Evolutionary conservation across 768 basidiomycete species (phyloP).

Genomic region (Boletus sp.): DNA sequence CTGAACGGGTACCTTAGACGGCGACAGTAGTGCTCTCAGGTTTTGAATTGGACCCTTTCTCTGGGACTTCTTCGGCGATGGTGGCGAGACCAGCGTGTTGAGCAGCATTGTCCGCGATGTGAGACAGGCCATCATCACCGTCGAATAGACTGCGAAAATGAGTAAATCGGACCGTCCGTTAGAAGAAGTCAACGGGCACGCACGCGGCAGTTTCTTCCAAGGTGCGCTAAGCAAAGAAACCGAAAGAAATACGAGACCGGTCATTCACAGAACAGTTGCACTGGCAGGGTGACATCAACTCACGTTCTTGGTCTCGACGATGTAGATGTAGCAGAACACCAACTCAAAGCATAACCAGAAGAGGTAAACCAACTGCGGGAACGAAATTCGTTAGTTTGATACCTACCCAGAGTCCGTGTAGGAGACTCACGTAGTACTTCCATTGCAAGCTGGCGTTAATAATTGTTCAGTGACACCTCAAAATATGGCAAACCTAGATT

Average conservation of each 20-base stretch:
- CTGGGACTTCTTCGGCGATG: neutral
- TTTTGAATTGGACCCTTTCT: neutral
- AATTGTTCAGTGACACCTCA: neutral
- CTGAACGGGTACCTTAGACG: neutral
- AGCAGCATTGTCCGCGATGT: neutral
- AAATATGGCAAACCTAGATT: neutral
- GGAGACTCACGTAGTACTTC: conserved; percentile 43
- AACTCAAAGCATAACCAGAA: conserved; percentile 42
- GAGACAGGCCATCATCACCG: neutral
- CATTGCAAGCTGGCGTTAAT: conserved; percentile 33
- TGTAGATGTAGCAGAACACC: conserved; percentile 37
- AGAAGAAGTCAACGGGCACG: neutral
- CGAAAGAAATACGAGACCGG: neutral
- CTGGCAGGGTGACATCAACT: neutral
- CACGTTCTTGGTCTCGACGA: conserved; percentile 40
- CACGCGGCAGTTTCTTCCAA: conserved; percentile 22
- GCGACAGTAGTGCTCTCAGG: neutral
- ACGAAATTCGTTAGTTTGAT: neutral
- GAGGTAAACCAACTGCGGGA: conserved; percentile 30
- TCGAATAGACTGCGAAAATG: conserved; percentile 13
- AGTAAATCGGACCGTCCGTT: neutral
- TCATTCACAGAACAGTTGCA: neutral
- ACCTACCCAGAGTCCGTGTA: neutral
- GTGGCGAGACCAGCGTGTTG: neutral
- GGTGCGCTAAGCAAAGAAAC: conserved; percentile 4